Evolutionary conservation across 768 basidiomycete genomes (phyloP), one percentile per base, ranked within the genome.

Genomic region (Auricularia sp.): DNA sequence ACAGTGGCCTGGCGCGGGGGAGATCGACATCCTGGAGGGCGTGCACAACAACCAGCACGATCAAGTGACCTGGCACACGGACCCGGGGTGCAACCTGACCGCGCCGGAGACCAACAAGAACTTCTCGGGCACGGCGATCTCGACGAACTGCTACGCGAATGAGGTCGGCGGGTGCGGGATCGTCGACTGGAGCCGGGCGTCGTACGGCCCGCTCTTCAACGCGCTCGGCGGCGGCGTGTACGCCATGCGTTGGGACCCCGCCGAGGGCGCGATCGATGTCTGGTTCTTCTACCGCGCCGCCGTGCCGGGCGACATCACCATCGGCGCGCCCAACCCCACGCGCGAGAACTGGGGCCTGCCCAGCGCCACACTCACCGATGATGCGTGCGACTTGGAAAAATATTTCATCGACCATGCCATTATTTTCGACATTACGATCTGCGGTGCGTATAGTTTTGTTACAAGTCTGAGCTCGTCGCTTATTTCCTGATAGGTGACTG

Each of bases 261-360:
- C 29, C 70, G 82, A 85, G 65, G 80, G 78, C 66, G 85, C 86
- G 1, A 90, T 92, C 64, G 82, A 85, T 47, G 81, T 90, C 67
- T 91, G 90, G 87, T 90, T 87, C 5, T 92, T 92, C 72, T 91
- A 90, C 72, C 87, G 90, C 39, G 84, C 85, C 35, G 85, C 90
- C 10, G 79, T 91, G 42, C 90, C 90, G 7, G 71, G 77, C 62
- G 89, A 92, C 71, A 84, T 92, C 56, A 69, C 74, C 0, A 71
- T 78, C 10, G 87, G 87, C 16, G 77, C 76, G 23, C 90, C 90
- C 2, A 74, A 84, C 68, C 90, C 90, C 3, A 78, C 81, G 2
- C 34, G 6, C 6, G 8, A 59, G 34, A 78, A 74, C 42, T 91
- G 90, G 90, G 87, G 87, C 1, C 67, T 72, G 29, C 89, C 90